These are phyloP conservation scores for Trichomonas tenax DNA, from an alignment of 208 protist species.

Conservation along the genomic window DNA sequence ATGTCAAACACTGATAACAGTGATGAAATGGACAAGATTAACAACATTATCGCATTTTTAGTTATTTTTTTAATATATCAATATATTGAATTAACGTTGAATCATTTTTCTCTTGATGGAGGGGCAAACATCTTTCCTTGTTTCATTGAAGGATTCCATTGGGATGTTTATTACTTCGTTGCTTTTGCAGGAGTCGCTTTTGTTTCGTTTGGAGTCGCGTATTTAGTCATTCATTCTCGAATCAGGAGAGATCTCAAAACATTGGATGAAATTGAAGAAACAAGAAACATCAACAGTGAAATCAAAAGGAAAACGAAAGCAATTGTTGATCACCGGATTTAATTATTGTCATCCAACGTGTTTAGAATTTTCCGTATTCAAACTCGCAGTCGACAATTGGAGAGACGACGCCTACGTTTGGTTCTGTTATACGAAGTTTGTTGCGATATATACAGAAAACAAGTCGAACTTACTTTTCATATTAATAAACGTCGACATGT, in stretches of 20 bases:
- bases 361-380: background rate
- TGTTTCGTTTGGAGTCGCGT: background rate
- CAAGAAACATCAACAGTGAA: background rate
- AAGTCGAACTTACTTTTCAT: background rate
- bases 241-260: background rate
- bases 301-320: background rate
- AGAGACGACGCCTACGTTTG: background rate
- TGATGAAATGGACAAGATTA: too few species aligned
- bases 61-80: too few species aligned
- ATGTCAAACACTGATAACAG: too few species aligned
- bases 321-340: background rate
- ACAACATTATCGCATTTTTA: too few species aligned
- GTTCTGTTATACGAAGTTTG: background rate
- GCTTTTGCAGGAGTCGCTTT: background rate
- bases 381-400: background rate
- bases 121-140: too few species aligned
- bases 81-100: too few species aligned
- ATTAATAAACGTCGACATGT: background rate
- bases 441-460: background rate
- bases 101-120: too few species aligned
- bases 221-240: background rate
- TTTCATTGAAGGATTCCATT: too few species aligned
- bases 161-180: background rate
- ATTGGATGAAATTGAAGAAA: background rate
- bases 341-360: background rate